Evolutionary conservation across 2,329 filamentous ascomycete species (phyloP).

Genomic region (Parafenestella ontariensis): DNA sequence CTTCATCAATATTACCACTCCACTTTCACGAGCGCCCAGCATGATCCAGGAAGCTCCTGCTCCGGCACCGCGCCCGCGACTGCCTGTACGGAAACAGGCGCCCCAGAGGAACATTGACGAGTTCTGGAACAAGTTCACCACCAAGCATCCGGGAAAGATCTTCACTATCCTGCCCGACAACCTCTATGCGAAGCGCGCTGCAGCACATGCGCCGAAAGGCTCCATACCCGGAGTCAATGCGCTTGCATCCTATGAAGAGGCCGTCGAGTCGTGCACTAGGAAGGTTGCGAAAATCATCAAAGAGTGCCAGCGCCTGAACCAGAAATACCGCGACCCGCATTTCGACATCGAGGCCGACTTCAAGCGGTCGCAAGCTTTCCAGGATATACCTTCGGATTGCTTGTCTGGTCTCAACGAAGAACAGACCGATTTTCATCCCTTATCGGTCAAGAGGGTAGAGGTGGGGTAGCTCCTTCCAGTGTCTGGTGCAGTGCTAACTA

Average conservation of each 20-base stretch:
- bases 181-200: slow-evolving; percentile 67
- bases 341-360: slow-evolving; percentile 84
- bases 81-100: slow-evolving; percentile 56
- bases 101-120: slow-evolving; percentile 73
- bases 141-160: slow-evolving; percentile 74
- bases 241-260: slow-evolving; percentile 74
- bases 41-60: slow-evolving; percentile 39
- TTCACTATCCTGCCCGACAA: slow-evolving; percentile 75
- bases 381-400: slow-evolving; percentile 54
- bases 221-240: slow-evolving; percentile 67
- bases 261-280: slow-evolving; percentile 70
- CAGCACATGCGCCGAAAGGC: slow-evolving; percentile 62
- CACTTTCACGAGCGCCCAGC: slow-evolving; percentile 46
- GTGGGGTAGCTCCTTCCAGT: slow-evolving; percentile 40
- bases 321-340: slow-evolving; percentile 85
- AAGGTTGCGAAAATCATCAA: slow-evolving; percentile 65
- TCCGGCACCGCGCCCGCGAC: slow-evolving; percentile 25
- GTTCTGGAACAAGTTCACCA: slow-evolving; percentile 74
- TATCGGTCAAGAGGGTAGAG: slow-evolving; percentile 74
- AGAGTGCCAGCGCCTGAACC: slow-evolving; percentile 77
- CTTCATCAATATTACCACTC: slow-evolving; percentile 46
- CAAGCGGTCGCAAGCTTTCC: slow-evolving; percentile 55
- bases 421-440: slow-evolving; percentile 60
- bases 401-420: slow-evolving; percentile 56
- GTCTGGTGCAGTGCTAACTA: slow-evolving; percentile 22